Evolutionary conservation across 345 rosid species (phyloP), one percentile per base, ranked within the genome.

Genomic region (Syzygium aqueum): DNA sequence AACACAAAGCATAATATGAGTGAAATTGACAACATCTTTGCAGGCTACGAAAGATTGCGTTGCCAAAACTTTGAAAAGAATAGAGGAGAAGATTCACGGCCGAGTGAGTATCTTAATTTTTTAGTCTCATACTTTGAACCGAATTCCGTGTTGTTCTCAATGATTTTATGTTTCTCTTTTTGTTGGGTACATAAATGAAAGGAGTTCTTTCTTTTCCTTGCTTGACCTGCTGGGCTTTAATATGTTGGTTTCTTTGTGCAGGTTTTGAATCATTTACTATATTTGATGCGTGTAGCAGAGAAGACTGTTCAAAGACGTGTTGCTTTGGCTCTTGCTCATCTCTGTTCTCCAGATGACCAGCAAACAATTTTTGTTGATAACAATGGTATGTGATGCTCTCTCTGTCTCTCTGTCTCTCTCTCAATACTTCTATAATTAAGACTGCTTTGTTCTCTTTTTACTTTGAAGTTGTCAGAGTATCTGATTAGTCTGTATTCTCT

Each of bases 41-140:
- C 93, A 98, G 99, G 98, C 99, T 87, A 98, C 99, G 83, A 98
- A 96, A 89, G 99, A 98, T 90, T 98, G 99, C 88, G 98, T 98
- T 46, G 95, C 98, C 87, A 98, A 96, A 93, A 98, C 99, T 46
- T 85, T 98, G 89, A 98, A 98, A 92, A 94, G 99, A 91, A 89
- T 98, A 86, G 99, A 98, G 92, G 99, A 98, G 93, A 98, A 96
- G 91, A 96, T 96, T 89, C 97, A 94, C 88, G 99, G 99, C 87
- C 94, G 98, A 87, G 99, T 98, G 91, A 89, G 97, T 91, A 84
- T 89, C 89, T 88, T 78, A 46, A 77, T 84, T 67, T 77, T 82
- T 57, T 40, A 78, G 67, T 53, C 56, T 85, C 87, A 83, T 63
- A 46, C 57, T 30, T 84, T 17, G 54, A 49, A 50, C 19, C 14